Conservation (phyloP, 352 stramenopile species). For the Pythium grandisporangium region DNA sequence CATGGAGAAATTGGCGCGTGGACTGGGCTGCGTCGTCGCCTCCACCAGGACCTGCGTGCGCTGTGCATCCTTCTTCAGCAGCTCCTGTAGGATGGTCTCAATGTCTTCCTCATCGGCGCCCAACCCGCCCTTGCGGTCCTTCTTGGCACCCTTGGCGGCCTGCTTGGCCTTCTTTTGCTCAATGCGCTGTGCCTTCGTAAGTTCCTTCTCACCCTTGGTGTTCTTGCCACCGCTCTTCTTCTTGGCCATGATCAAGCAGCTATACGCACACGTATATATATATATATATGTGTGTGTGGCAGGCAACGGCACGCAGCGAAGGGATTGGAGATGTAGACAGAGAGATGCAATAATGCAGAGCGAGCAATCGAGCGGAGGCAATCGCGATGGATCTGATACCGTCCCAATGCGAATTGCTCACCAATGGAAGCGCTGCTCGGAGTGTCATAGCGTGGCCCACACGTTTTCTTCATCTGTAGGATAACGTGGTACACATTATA, state of each 20-base stretch:
- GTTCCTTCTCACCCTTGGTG: constrained; percentile 52
- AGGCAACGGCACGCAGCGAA: too few relatives aligned
- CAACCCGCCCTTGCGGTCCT: constrained; percentile 72
- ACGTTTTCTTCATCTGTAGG: too few relatives aligned
- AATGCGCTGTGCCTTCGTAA: constrained; percentile 61
- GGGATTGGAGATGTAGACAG: too few relatives aligned
- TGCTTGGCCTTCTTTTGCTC: constrained; percentile 83
- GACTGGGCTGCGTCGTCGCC: constrained; percentile 35
- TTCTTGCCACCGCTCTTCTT: constrained; percentile 34
- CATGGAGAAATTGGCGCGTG: constrained; percentile 75
- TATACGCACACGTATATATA: too few relatives aligned
- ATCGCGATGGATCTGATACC: too few relatives aligned
- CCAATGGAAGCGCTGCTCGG: too few relatives aligned
- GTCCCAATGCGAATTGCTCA: too few relatives aligned
- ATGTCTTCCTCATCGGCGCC: constrained; percentile 77
- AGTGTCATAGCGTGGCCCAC: too few relatives aligned
- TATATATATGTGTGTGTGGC: too few relatives aligned
- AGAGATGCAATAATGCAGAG: too few relatives aligned
- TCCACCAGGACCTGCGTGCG: constrained; percentile 59
- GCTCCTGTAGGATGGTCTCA: constrained; percentile 70
- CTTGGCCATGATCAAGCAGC: constrained; percentile 57
- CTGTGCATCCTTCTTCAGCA: constrained; percentile 68
- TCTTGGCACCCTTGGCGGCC: constrained; percentile 59
- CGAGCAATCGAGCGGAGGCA: too few relatives aligned
- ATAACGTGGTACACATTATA: too few relatives aligned